Conservation (phyloP, 1,284 basidiomycete genomes). For the Ceratobasidium papillatum region DNA sequence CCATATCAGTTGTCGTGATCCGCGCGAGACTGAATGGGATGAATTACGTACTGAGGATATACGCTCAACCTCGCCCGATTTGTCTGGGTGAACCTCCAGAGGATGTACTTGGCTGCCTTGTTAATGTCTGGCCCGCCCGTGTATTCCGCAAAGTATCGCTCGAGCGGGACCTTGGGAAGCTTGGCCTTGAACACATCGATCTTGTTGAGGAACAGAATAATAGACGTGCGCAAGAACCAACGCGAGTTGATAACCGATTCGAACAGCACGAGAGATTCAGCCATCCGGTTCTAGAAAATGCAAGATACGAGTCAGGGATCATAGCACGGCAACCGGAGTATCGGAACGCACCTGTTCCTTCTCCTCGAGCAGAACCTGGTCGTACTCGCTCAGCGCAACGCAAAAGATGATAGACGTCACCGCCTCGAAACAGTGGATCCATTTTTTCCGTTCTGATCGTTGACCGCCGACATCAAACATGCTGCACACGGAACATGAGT, state of each 20-base stretch:
- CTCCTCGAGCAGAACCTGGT: conserved; percentile 86
- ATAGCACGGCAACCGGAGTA: background rate
- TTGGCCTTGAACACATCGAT: conserved; percentile 45
- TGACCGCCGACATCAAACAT: conserved; percentile 97
- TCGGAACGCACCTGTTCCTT: conserved; percentile 68
- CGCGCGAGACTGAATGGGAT: conserved; percentile 7
- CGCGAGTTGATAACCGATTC: conserved; percentile 97
- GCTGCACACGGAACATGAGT: conserved; percentile 42
- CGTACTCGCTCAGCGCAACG: conserved; percentile 93
- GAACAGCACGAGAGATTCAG: conserved; percentile 91
- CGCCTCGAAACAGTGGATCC: conserved; percentile 94
- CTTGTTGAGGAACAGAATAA: conserved; percentile 95
- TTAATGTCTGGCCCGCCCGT: conserved; percentile 91
- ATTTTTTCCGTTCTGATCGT: conserved; percentile 92
- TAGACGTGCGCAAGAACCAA: conserved; percentile 94
- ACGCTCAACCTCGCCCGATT: conserved; percentile 89
- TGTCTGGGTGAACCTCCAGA: conserved; percentile 97
- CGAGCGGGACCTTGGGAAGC: conserved; percentile 63
- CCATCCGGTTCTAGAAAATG: conserved; percentile 85
- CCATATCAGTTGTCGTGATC: background rate
- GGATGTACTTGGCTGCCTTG: conserved; percentile 97
- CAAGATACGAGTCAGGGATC: conserved; percentile 13
- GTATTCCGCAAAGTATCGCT: conserved; percentile 94
- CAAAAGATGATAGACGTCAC: conserved; percentile 97
- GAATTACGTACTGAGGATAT: conserved; percentile 83